A percentile compares a stretch with the other conserved stretches of the same genome.
Evolutionary conservation across 768 basidiomycete genomes (phyloP).

Genomic region (Crepidotus variabilis): DNA sequence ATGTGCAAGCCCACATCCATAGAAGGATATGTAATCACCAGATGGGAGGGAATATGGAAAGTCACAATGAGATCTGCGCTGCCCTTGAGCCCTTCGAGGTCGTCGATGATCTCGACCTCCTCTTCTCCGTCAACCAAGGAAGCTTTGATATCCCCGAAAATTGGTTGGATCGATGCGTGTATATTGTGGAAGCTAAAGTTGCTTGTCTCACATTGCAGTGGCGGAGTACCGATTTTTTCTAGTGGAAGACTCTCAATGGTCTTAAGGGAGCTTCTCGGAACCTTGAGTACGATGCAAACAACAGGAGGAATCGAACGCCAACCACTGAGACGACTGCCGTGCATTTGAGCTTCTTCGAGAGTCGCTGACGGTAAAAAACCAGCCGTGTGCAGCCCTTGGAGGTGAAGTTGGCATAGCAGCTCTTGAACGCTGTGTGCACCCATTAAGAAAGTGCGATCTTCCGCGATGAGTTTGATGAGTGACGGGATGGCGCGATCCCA

Average conservation of each 20-base stretch:
- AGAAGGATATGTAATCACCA: slow-evolving; percentile 21
- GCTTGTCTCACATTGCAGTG: slow-evolving; percentile 31
- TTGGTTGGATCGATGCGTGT: slow-evolving; percentile 28
- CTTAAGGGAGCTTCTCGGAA: slow-evolving; percentile 28
- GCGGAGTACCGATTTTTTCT: slow-evolving; percentile 25
- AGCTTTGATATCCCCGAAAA: slow-evolving; percentile 27
- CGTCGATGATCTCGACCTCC: slow-evolving; percentile 25
- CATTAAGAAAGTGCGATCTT: slow-evolving; percentile 19
- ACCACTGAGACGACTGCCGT: slow-evolving; percentile 18
- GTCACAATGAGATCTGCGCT: slow-evolving; percentile 30
- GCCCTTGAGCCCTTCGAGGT: slow-evolving; percentile 28
- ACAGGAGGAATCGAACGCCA: slow-evolving; percentile 30
- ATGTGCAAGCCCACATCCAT: slow-evolving; percentile 24
- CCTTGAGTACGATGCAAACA: slow-evolving; percentile 29
- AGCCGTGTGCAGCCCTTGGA: slow-evolving; percentile 33
- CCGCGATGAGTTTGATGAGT: slow-evolving; percentile 25
- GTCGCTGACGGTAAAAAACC: slow-evolving; percentile 8
- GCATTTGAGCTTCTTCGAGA: slow-evolving; percentile 11
- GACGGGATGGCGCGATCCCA: slow-evolving; percentile 40
- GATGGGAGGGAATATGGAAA: slow-evolving; percentile 26
- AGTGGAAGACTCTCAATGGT: slow-evolving; percentile 18
- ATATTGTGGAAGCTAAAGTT: slow-evolving; percentile 23
- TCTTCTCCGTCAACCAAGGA: slow-evolving; percentile 3
- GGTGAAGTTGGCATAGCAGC: slow-evolving; percentile 39
- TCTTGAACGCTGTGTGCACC: slow-evolving; percentile 40